Base-by-base conservation (phyloP, 1,139 yeast genomes). In the Nakaseomyces kungkrabaensis region DNA sequence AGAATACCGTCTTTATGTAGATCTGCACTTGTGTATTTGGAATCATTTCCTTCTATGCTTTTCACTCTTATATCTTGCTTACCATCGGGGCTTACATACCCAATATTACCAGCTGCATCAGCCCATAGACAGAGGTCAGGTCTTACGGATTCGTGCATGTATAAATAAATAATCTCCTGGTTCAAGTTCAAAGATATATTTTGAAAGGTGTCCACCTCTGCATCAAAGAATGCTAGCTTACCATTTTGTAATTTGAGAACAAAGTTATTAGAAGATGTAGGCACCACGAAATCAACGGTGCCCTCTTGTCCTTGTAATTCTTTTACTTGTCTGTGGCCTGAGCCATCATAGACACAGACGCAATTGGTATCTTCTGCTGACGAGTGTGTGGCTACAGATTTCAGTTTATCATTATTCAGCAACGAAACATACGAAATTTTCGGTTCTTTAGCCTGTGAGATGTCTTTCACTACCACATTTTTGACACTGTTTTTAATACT, bases 1-100 rank as follows among this genome's bases (percentile, higher is more conserved):
- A 63, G 38, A 13, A 58, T 46, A 8, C 67, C 67, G 51, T 63
- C 68, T 47, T 61, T 63, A 50, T 63, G 68, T 10, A 59, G 43
- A 3, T 51, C 50, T 22, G 56, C 50, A 26, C 48, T 26, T 48
- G 34, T 25, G 29, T 51, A 48, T 6, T 33, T 33, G 13, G 7
- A 8, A 1, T 9, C n/a, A 33, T n/a, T 33, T 29, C 38, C 29
- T 26, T 38, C 25, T 4, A 24, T 13, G 17, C 22, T 22, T 29
- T 46, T 24, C 11, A 48, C 27, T 27, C 40, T 47, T 25, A 44
- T 29, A n/a, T 48, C 43, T n/a, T 29, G 17, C 11, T 38, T 25
- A 17, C 37, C 40, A 37, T 26, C 33, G 10, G n/a, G 7, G 6
- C 49, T 45, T 5, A 36, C 38, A 26, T 34, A 50, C 4, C 50